Evolutionary conservation across 805 yeast species (phyloP).

Genomic region (Pichia rugopelliculosa): DNA sequence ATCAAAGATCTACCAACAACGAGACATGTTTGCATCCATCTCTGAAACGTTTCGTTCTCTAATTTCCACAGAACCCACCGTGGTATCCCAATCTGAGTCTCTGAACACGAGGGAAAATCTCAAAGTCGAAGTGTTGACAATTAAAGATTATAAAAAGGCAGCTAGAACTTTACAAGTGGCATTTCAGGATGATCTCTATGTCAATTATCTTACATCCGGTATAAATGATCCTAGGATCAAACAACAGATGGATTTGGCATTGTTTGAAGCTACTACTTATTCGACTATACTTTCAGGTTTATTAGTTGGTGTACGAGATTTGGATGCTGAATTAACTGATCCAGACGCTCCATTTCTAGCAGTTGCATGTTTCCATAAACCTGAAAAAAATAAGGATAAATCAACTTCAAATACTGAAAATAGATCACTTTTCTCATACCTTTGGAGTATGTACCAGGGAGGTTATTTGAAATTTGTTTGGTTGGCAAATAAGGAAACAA

Average conservation of each 20-base stretch:
- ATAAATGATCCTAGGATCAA: constrained; percentile 30
- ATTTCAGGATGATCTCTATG: constrained; percentile 48
- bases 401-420: constrained; percentile 8
- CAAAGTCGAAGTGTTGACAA: constrained; percentile 26
- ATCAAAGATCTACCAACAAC: no score
- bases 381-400: constrained; percentile 8
- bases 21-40: background rate
- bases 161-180: constrained; percentile 47
- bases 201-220: constrained; percentile 40
- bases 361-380: constrained; percentile 43
- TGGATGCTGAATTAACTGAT: constrained; percentile 34
- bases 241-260: constrained; percentile 38
- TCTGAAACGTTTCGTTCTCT: background rate
- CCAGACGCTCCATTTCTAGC: constrained; percentile 41
- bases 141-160: constrained; percentile 44
- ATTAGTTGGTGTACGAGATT: constrained; percentile 43
- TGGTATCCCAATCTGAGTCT: background rate
- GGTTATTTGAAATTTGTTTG: constrained; percentile 30
- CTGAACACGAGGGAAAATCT: constrained; percentile 9
- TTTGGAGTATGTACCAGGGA: constrained; percentile 29
- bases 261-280: constrained; percentile 47
- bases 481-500: constrained; percentile 35
- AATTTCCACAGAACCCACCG: no score
- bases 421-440: constrained; percentile 26
- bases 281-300: constrained; percentile 45